Conservation (phyloP, 2,329 filamentous ascomycete genomes). For the Diplodia corticola region DNA sequence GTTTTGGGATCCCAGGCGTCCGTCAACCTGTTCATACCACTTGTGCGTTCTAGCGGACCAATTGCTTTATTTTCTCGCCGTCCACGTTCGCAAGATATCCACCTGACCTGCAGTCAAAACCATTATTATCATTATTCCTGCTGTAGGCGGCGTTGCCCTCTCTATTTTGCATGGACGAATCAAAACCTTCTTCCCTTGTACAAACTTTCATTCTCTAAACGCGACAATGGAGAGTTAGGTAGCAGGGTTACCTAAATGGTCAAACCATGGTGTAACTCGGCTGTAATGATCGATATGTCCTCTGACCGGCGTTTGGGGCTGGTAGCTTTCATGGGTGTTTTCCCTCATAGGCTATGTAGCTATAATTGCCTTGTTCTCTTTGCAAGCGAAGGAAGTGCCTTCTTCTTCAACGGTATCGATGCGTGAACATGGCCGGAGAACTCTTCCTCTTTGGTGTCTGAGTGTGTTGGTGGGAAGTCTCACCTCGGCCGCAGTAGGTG, state of each 20-base stretch:
- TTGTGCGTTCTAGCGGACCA: not conserved
- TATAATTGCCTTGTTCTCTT: not conserved
- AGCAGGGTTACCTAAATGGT: not conserved
- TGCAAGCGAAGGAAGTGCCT: not conserved
- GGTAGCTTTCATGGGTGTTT: not conserved
- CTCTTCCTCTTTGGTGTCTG: not conserved
- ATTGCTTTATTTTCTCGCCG: not conserved
- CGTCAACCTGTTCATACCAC: not conserved
- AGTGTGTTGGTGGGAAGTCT: too few relatives aligned
- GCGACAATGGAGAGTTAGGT: not conserved
- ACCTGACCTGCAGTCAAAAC: not conserved
- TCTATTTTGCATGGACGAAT: not conserved
- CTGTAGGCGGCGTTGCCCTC: not conserved
- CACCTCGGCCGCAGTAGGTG: too few relatives aligned
- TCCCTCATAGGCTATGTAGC: not conserved
- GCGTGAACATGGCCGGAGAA: not conserved
- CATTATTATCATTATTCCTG: not conserved
- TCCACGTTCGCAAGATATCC: slow-evolving; percentile 6
- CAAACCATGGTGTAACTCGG: not conserved
- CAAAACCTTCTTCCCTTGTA: not conserved
- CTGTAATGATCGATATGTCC: not conserved
- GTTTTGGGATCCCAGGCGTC: not conserved
- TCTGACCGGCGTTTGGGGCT: not conserved
- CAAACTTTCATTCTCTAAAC: not conserved
- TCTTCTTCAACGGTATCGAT: not conserved